Percentiles rank a stretch among this genome's conserved stretches.
These are phyloP conservation scores for Apostasia ramifera DNA, from an alignment of 106 monocot species.

Conservation along the genomic window DNA sequence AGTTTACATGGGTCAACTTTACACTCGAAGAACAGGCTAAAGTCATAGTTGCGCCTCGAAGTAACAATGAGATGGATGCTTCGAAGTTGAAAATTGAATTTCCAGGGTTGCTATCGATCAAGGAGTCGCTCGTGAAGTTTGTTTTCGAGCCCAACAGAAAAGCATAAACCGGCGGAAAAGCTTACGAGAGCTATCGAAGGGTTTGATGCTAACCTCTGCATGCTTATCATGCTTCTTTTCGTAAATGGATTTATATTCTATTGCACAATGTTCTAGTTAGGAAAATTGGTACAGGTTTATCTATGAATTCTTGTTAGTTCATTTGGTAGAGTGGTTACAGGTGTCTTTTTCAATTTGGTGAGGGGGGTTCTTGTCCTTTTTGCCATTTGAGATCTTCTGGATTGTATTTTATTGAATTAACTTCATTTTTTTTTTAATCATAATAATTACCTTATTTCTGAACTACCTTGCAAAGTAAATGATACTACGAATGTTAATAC, in stretches of 20 bases:
- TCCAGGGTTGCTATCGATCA: constrained; percentile 13
- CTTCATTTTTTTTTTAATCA: too few relatives aligned
- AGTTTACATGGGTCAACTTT: constrained; percentile 5
- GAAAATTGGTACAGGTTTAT: background rate
- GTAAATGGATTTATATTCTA: background rate
- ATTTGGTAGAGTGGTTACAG: background rate
- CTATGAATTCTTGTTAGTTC: background rate
- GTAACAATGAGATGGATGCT: constrained; percentile 21
- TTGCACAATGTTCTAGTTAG: background rate
- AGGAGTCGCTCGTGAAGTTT: constrained; percentile 11
- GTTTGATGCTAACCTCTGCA: too few relatives aligned
- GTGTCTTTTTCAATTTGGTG: background rate
- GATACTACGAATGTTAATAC: too few relatives aligned
- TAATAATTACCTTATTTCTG: too few relatives aligned
- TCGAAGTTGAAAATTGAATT: constrained; percentile 11
- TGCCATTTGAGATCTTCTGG: background rate
- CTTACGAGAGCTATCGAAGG: background rate
- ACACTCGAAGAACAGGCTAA: constrained; percentile 18
- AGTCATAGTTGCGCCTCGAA: constrained; percentile 13
- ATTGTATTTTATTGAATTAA: background rate
- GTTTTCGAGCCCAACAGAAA: constrained; percentile 17
- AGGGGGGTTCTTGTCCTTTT: background rate
- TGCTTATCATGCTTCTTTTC: background rate
- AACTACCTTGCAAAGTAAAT: too few relatives aligned
- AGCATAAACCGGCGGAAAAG: constrained; percentile 13